A percentile compares a stretch with the other conserved stretches of the same genome.
Evolutionary conservation across 2,329 filamentous ascomycete species (phyloP).

Genomic region (Pseudogymnoascus sp.): DNA sequence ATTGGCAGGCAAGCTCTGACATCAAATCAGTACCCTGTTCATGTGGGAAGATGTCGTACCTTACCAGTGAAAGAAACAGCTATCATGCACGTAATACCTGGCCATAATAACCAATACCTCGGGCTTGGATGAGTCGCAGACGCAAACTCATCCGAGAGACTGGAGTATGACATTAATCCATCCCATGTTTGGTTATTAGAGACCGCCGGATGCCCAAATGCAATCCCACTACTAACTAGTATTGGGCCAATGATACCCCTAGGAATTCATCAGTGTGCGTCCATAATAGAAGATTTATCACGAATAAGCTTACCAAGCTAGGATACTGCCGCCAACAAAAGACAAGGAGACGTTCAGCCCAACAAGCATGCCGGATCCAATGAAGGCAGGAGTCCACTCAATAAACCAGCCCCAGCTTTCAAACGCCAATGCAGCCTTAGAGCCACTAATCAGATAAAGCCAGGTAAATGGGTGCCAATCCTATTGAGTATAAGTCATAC

Average conservation of each 20-base stretch:
- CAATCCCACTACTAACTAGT: background rate
- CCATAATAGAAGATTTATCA: too few relatives aligned
- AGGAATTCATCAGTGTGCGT: background rate
- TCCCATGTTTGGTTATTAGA: background rate
- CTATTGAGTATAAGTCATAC: background rate
- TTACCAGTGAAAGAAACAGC: background rate
- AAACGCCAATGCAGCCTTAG: constrained; percentile 22
- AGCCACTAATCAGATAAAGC: constrained; percentile 21
- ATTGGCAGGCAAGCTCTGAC: constrained; percentile 1
- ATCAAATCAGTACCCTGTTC: background rate
- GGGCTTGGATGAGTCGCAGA: background rate
- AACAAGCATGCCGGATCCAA: constrained; percentile 9
- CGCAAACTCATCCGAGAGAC: background rate
- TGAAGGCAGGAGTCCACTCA: constrained; percentile 25
- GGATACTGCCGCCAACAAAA: constrained; percentile 1
- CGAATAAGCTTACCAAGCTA: background rate
- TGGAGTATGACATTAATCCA: constrained; percentile 1
- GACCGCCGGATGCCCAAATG: background rate
- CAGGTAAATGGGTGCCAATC: constrained; percentile 17
- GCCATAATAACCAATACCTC: background rate
- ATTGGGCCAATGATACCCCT: constrained; percentile 8
- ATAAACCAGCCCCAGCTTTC: constrained; percentile 40
- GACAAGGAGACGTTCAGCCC: constrained; percentile 5
- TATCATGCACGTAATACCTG: background rate
- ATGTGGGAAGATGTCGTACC: background rate